phyloP scores from a whole-genome alignment of 1,284 basidiomycete genomes.

The Sanguinoderma infundibulare region DNA sequence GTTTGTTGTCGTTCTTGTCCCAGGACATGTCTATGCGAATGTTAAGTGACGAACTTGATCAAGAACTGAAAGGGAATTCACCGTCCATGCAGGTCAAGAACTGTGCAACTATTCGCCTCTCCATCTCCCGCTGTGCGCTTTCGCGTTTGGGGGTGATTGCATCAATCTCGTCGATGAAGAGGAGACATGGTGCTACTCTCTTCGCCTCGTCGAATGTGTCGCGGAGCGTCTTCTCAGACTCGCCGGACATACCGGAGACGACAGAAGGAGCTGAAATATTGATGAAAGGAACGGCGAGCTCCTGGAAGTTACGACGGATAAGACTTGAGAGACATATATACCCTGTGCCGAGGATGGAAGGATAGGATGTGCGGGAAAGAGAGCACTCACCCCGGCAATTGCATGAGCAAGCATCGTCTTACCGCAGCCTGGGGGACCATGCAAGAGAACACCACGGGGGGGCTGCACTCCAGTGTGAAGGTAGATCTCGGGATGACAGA shows the following conservation, averaged over 20 bases:
- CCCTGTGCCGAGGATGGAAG: too few species aligned
- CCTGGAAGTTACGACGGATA: conserved; percentile 47
- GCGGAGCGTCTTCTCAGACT: conserved; percentile 93
- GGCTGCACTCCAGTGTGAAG: conserved; percentile 91
- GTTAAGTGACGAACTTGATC: not conserved
- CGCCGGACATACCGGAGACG: conserved; percentile 97
- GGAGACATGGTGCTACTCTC: conserved; percentile 86
- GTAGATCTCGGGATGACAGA: conserved; percentile 96
- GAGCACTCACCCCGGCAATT: conserved; percentile 83
- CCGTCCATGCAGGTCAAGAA: conserved; percentile 98
- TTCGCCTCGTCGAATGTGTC: conserved; percentile 98
- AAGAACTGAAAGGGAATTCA: conserved; percentile 36
- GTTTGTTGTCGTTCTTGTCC: conserved; percentile 89
- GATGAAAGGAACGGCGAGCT: conserved; percentile 92
- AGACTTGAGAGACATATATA: not conserved
- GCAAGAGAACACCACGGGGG: conserved; percentile 91
- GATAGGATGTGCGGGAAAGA: too few species aligned
- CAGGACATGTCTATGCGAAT: conserved; percentile 75
- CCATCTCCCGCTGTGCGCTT: conserved; percentile 98
- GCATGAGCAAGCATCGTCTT: conserved; percentile 94
- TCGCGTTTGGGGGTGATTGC: conserved; percentile 98
- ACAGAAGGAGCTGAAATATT: conserved; percentile 93
- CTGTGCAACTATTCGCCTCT: conserved; percentile 95
- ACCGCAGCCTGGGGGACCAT: conserved; percentile 97
- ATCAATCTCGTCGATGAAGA: conserved; percentile 98